Evolutionary conservation across 441 rosid genomes (phyloP).

Genomic region (Isatis lusitanica): DNA sequence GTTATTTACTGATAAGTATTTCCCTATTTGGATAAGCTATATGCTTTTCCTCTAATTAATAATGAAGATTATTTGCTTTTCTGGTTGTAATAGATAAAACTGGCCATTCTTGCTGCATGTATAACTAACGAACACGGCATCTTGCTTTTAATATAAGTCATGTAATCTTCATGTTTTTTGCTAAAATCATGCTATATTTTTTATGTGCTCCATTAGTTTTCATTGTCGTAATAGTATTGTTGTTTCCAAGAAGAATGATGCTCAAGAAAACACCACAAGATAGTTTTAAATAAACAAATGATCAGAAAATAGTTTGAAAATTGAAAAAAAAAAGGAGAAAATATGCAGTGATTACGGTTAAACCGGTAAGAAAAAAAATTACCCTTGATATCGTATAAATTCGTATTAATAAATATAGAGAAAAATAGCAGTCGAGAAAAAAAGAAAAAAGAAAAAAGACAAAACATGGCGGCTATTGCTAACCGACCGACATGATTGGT

Average conservation of each 20-base stretch:
- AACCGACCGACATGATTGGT: conserved; percentile 14
- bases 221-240: background rate
- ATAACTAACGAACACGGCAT: conserved; percentile 11
- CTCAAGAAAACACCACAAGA: background rate
- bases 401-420: too few species aligned
- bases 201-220: background rate
- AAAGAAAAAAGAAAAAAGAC: background rate
- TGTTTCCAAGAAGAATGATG: background rate
- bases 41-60: background rate
- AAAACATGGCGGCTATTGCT: conserved; percentile 19
- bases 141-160: background rate
- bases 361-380: background rate
- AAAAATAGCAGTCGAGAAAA: too few species aligned
- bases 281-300: background rate
- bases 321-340: background rate
- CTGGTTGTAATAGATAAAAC: background rate
- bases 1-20: conserved; percentile 28
- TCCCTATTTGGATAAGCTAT: conserved; percentile 17
- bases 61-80: background rate
- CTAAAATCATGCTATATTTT: background rate
- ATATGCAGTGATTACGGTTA: background rate
- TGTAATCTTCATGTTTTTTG: conserved; percentile 19
- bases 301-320: background rate
- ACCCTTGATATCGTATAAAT: too few species aligned
- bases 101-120: conserved; percentile 26